Evolutionary conservation across 352 stramenopile species (phyloP).

Genomic region (Globisporangium ultimum): DNA sequence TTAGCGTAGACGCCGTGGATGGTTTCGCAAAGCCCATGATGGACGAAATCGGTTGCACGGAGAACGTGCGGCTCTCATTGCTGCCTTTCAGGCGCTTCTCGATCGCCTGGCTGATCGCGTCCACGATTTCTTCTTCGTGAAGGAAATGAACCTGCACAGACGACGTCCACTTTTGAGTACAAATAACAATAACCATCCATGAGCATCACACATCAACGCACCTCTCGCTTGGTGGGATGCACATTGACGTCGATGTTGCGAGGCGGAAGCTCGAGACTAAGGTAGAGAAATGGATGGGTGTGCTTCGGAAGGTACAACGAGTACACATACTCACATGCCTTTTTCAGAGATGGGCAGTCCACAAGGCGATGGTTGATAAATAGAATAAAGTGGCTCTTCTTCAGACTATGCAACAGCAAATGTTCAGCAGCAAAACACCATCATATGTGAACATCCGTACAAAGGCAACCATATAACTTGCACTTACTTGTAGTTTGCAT

Average conservation of each 20-base stretch:
- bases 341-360: conserved; percentile 89
- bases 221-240: conserved; percentile 97
- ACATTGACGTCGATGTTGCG: conserved; percentile 98
- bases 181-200: too few relatives aligned
- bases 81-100: conserved; percentile 81
- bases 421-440: background rate
- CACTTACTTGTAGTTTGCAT: conserved; percentile 86
- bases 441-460: background rate
- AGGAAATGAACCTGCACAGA: conserved; percentile 90
- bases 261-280: conserved; percentile 93
- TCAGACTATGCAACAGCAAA: conserved; percentile 33
- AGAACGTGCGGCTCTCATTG: conserved; percentile 90
- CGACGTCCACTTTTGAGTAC: too few relatives aligned
- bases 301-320: conserved; percentile 91
- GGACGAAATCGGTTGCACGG: conserved; percentile 80
- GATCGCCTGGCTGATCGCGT: conserved; percentile 72
- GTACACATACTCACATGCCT: conserved; percentile 94
- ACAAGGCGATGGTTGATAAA: conserved; percentile 99
- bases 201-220: background rate
- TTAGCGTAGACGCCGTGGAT: conserved; percentile 4
- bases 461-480: conserved; percentile 1
- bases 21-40: conserved; percentile 32
- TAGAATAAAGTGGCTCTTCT: conserved; percentile 88
- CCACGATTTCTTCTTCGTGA: conserved; percentile 93
- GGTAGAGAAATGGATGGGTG: conserved; percentile 96